Percentiles rank a stretch among this genome's conserved stretches.
phyloP scores from a whole-genome alignment of 2,329 filamentous ascomycete species.

The Aspergillus sp. region DNA sequence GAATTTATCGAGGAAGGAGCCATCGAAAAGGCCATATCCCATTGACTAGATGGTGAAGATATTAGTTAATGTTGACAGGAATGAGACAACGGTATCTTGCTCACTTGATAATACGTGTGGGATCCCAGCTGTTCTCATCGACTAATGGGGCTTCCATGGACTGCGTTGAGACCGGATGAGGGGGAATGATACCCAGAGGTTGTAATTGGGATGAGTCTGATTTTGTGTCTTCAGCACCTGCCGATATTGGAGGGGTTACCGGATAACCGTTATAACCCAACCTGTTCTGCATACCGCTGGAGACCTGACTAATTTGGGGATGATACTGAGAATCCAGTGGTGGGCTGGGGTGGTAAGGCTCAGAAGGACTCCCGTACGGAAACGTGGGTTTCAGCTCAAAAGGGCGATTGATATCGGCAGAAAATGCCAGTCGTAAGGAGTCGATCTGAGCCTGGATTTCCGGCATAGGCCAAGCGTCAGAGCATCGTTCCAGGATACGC shows the following conservation, averaged over 20 bases:
- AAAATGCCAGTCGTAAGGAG: slow-evolving; percentile 85
- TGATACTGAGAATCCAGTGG: slow-evolving; percentile 50
- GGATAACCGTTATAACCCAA: slow-evolving; percentile 60
- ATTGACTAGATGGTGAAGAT: slow-evolving; percentile 62
- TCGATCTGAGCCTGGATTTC: slow-evolving; percentile 90
- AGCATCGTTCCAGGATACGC: slow-evolving; percentile 85
- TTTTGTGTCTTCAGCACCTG: slow-evolving; percentile 69
- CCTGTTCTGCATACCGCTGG: slow-evolving; percentile 44
- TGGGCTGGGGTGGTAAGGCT: slow-evolving; percentile 61
- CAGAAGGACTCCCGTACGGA: slow-evolving; percentile 77
- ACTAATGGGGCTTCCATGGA: slow-evolving; percentile 57
- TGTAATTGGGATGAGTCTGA: slow-evolving; percentile 72
- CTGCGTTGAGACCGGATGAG: slow-evolving; percentile 36
- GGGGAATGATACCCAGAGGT: slow-evolving; percentile 49
- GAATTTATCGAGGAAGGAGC: slow-evolving; percentile 47
- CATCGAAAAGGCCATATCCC: slow-evolving; percentile 91
- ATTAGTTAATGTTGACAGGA: not conserved
- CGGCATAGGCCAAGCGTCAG: slow-evolving; percentile 78
- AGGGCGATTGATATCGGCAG: slow-evolving; percentile 75
- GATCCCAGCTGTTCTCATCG: slow-evolving; percentile 75
- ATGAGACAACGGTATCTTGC: slow-evolving; percentile 28
- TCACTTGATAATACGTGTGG: slow-evolving; percentile 85
- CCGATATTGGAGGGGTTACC: slow-evolving; percentile 77
- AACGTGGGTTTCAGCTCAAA: slow-evolving; percentile 88
- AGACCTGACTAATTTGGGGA: slow-evolving; percentile 48